Percentiles rank a stretch among this genome's conserved stretches.
Evolutionary conservation across 2,329 filamentous ascomycete genomes (phyloP).

Genomic region (Sphaerulina musiva): DNA sequence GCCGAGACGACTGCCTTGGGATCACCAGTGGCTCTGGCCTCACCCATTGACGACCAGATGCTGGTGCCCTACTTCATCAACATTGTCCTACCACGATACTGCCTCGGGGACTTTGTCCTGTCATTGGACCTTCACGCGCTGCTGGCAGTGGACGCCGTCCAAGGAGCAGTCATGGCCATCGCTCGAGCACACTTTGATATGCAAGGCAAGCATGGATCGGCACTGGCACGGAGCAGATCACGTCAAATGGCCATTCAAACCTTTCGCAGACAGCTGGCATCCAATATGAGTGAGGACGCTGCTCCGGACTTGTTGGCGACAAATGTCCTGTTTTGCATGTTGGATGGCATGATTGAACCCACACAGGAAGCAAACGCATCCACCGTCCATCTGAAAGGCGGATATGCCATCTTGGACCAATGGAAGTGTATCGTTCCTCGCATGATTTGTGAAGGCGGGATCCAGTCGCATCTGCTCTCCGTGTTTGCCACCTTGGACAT

Average conservation of each 20-base stretch:
- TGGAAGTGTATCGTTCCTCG: constrained; percentile 9
- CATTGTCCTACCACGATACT: constrained; percentile 16
- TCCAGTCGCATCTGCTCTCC: constrained; percentile 14
- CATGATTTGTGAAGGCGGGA: constrained; percentile 12
- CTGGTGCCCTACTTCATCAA: constrained; percentile 15
- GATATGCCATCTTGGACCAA: constrained; percentile 18
- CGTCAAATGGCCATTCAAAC: constrained; percentile 14
- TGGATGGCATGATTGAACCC: constrained; percentile 19
- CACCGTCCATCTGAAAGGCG: constrained; percentile 15
- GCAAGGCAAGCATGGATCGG: constrained; percentile 11
- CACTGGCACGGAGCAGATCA: constrained; percentile 6
- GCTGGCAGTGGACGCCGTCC: constrained; percentile 11
- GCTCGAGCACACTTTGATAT: constrained; percentile 15
- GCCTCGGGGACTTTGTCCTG: constrained; percentile 11
- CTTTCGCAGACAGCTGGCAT: constrained; percentile 12
- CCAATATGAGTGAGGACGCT: constrained; percentile 2
- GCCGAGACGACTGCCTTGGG: background rate
- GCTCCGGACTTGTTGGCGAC: constrained; percentile 14
- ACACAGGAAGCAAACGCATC: constrained; percentile 13
- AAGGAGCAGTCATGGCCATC: constrained; percentile 12
- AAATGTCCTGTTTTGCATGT: constrained; percentile 13
- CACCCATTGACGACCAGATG: constrained; percentile 5
- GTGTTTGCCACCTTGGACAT: constrained; percentile 16
- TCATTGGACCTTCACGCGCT: constrained; percentile 8
- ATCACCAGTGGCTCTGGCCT: constrained; percentile 1